These are phyloP conservation scores for Stephania cephalantha DNA, from an alignment of 164 flowering plant species.

Conservation along the genomic window DNA sequence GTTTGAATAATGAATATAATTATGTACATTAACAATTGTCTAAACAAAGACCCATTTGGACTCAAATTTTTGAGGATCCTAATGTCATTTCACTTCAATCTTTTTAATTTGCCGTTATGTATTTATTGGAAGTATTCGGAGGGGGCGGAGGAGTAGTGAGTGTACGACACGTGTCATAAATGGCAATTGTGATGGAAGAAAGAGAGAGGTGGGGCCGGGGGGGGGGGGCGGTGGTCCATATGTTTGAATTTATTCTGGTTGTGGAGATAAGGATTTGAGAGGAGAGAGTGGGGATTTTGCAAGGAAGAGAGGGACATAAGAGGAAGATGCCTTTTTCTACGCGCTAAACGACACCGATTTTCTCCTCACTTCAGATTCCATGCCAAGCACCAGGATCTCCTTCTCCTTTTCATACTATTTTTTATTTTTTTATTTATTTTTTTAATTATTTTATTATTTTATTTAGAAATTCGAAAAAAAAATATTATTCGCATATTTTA, in stretches of 20 bases:
- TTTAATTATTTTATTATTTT: too few species aligned
- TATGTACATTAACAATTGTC: too few species aligned
- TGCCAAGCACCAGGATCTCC: background rate
- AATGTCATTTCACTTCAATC: too few species aligned
- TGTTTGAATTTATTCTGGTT: background rate
- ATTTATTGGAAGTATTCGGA: too few species aligned
- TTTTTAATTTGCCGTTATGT: too few species aligned
- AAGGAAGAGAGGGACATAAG: background rate
- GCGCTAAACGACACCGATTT: background rate
- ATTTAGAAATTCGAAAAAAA: too few species aligned
- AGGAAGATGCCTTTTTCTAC: slow-evolving; percentile 1
- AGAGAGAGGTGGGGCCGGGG: background rate
- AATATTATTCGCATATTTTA: too few species aligned
- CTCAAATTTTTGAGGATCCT: too few species aligned
- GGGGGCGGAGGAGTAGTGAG: too few species aligned
- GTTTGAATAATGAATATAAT: too few species aligned
- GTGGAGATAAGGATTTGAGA: slow-evolving; percentile 1
- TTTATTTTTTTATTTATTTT: too few species aligned
- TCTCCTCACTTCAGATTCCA: slow-evolving; percentile 4
- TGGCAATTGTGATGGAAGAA: background rate
- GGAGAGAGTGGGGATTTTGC: background rate
- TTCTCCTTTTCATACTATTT: background rate
- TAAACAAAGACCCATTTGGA: too few species aligned
- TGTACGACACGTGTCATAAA: background rate
- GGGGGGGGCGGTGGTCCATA: background rate